A percentile compares a stretch with the other conserved stretches of the same genome.
These are phyloP conservation scores for Sonneratia alba DNA, from an alignment of 345 rosid genomes.

Conservation along the genomic window DNA sequence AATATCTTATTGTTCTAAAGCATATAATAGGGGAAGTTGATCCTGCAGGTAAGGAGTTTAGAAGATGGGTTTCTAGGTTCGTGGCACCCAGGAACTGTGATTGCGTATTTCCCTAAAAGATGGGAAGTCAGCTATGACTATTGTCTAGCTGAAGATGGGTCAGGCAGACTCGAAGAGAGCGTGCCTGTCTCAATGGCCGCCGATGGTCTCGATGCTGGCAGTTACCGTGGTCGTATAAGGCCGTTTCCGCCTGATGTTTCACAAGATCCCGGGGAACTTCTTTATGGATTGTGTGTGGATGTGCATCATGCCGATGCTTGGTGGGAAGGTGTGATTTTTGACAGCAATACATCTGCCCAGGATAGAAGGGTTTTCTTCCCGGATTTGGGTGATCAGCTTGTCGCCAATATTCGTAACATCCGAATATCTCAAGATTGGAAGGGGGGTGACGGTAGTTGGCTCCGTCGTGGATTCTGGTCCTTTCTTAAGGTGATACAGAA, in stretches of 20 bases:
- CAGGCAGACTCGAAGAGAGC: conserved; percentile 25
- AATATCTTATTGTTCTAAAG: background rate
- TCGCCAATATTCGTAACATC: conserved; percentile 16
- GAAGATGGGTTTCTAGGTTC: conserved; percentile 70
- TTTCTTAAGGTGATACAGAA: conserved; percentile 54
- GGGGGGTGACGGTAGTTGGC: conserved; percentile 38
- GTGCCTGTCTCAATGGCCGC: conserved; percentile 30
- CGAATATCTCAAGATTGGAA: conserved; percentile 75
- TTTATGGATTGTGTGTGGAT: conserved; percentile 65
- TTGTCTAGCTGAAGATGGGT: conserved; percentile 34
- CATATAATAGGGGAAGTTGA: background rate
- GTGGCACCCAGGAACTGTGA: conserved; percentile 56
- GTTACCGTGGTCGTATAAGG: conserved; percentile 39
- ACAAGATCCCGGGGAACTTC: conserved; percentile 17
- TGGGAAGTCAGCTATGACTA: conserved; percentile 39
- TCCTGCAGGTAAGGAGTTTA: conserved; percentile 48
- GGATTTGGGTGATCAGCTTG: conserved; percentile 67
- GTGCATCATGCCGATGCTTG: conserved; percentile 39
- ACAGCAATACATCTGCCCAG: conserved; percentile 30
- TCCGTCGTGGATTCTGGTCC: conserved; percentile 55
- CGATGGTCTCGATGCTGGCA: conserved; percentile 17
- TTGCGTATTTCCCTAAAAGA: conserved; percentile 10
- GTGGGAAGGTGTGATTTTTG: conserved; percentile 91
- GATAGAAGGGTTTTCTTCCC: conserved; percentile 71
- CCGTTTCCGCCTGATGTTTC: conserved; percentile 40